phyloP scores from a whole-genome alignment of 768 basidiomycete species.

The Leccinum pellstonianum region DNA sequence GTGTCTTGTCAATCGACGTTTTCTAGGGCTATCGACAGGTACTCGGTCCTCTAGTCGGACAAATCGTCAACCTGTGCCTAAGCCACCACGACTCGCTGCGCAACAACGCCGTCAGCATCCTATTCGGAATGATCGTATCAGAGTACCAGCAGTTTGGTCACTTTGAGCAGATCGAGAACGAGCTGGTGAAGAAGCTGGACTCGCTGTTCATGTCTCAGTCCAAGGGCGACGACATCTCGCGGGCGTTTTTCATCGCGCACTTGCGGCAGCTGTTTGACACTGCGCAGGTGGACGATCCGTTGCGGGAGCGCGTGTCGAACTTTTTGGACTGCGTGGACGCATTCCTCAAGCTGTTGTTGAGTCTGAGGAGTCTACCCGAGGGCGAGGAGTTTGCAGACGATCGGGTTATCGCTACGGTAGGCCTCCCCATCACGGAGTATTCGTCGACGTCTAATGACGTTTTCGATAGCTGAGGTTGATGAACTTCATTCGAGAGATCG shows the following conservation, averaged over 20 bases:
- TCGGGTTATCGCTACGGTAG: slow-evolving; percentile 85
- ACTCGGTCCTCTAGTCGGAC: slow-evolving; percentile 80
- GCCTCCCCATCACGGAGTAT: slow-evolving; percentile 13
- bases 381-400: slow-evolving; percentile 95
- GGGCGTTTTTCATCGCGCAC: slow-evolving; percentile 90
- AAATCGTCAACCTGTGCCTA: slow-evolving; percentile 87
- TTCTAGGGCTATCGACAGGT: slow-evolving; percentile 79
- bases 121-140: slow-evolving; percentile 94
- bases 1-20: neutral
- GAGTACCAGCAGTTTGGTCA: slow-evolving; percentile 83
- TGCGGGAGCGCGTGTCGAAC: slow-evolving; percentile 71
- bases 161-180: slow-evolving; percentile 89
- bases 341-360: slow-evolving; percentile 88
- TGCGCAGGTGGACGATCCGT: slow-evolving; percentile 73
- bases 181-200: slow-evolving; percentile 88
- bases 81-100: slow-evolving; percentile 93
- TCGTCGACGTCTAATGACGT: slow-evolving; percentile 8
- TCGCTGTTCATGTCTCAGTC: slow-evolving; percentile 91
- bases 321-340: slow-evolving; percentile 90
- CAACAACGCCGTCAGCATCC: slow-evolving; percentile 86
- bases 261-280: slow-evolving; percentile 88
- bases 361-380: slow-evolving; percentile 84
- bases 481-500: slow-evolving; percentile 92
- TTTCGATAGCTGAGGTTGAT: slow-evolving; percentile 70
- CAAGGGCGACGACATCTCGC: slow-evolving; percentile 86